Conservation (phyloP, 768 basidiomycete genomes). For the Grammothele lineata region DNA sequence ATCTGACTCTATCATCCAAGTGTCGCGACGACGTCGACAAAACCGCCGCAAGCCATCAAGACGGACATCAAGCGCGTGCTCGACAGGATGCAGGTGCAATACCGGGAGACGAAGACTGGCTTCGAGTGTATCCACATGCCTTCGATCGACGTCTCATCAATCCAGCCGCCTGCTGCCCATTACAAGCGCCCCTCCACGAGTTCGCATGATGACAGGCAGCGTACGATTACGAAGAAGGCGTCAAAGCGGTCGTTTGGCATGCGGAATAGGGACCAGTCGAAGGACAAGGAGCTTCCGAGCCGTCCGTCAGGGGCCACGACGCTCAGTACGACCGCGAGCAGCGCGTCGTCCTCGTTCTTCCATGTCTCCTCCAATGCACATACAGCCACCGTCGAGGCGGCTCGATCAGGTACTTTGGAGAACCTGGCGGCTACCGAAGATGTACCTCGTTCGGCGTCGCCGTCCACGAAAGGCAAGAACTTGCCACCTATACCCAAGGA, state of each 20-base stretch:
- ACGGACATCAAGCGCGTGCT: constrained; percentile 82
- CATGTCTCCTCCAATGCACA: constrained; percentile 63
- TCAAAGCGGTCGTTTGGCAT: constrained; percentile 77
- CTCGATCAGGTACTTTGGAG: constrained; percentile 24
- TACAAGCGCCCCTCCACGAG: constrained; percentile 43
- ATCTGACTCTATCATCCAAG: constrained; percentile 32
- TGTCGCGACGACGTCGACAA: constrained; percentile 94
- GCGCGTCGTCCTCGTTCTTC: constrained; percentile 82
- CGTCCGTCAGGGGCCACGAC: constrained; percentile 42
- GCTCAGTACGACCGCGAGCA: constrained; percentile 64
- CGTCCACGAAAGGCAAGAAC: constrained; percentile 52
- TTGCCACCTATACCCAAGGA: constrained; percentile 82
- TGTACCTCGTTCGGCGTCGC: constrained; percentile 41
- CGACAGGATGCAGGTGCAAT: constrained; percentile 93
- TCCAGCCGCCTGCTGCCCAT: constrained; percentile 39
- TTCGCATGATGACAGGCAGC: constrained; percentile 48
- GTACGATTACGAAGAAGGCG: constrained; percentile 64
- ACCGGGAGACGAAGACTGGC: constrained; percentile 84
- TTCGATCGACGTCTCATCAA: constrained; percentile 84
- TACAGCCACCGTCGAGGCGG: constrained; percentile 33
- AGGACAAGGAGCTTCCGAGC: constrained; percentile 45
- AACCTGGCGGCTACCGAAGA: constrained; percentile 14
- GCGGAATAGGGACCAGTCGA: constrained; percentile 43
- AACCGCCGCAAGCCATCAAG: constrained; percentile 75
- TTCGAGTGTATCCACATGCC: constrained; percentile 97